Base-by-base conservation (phyloP, 306 rosid species). In the Astragalus glycyphyllos region DNA sequence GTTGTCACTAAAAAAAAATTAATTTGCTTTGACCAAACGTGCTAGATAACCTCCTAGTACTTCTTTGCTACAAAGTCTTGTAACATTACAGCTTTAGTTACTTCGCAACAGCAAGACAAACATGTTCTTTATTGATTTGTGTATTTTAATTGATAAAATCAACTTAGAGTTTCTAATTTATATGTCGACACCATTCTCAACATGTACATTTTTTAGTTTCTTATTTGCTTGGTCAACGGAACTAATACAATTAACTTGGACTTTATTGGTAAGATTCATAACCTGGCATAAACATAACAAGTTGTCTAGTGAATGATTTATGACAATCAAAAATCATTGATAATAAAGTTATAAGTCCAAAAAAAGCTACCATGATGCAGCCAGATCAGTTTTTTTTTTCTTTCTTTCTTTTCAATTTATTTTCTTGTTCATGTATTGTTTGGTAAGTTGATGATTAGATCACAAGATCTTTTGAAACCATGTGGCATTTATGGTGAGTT, bases 51-150 rank as follows among this genome's bases (percentile, higher is more conserved):
- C 57, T 53, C 57, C 40, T 35, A 40, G 55, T 48, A 57, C 48
- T 58, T 57, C 47, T 64, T 70, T 77, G 72, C 63, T 74, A 68
- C 65, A 11, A 73, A 68, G 45, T 76, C 71, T 58, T 11, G 16
- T 23, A 76, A 74, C 82, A 77, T 40, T 15, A 74, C 71, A 59
- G 31, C 79, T 75, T 48, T 66, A 15, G 49, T 48, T 48, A 73
- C 4, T 26, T 2, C 11, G 45, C 49, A 61, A 60, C 50, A 17
- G 74, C 67, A 57, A 70, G 74, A 67, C 76, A 70, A 50, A 7
- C 74, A 45, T 70, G 63, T 54, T 74, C 58, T 60, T 59, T 47
- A 41, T 78, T 62, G 55, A 8, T 54, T 4, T 4, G 45, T 16
- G 14, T 51, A 35, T 68, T 53, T 17, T 68, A 45, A 11, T 79